Conservation (phyloP, 176 grass and related monocot species). For the Dendrocalamus sinicus region DNA sequence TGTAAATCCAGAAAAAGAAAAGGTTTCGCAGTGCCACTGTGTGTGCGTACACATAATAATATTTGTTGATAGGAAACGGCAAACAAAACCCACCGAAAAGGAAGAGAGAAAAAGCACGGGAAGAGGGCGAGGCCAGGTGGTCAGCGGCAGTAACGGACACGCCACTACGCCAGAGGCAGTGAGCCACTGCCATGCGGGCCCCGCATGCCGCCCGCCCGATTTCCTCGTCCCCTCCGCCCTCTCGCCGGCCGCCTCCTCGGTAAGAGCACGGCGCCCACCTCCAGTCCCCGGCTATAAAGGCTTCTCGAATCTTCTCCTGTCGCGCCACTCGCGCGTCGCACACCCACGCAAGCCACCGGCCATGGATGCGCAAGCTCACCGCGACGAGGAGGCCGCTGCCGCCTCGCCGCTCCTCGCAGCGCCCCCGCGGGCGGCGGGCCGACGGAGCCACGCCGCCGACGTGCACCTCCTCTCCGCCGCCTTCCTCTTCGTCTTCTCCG, state of each 20-base stretch:
- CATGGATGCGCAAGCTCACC: constrained; percentile 39
- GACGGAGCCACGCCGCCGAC: constrained; percentile 59
- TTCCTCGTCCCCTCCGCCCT: constrained; percentile 7
- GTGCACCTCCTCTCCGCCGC: constrained; percentile 73
- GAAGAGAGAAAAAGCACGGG: no score
- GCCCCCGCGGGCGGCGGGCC: neutral
- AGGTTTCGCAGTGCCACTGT: no score
- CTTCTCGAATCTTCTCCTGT: constrained; percentile 35
- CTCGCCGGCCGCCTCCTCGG: neutral
- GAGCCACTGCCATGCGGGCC: constrained; percentile 22
- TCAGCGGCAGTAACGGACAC: neutral
- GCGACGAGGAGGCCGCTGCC: constrained; percentile 40
- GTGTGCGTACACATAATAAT: no score
- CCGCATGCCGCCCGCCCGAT: neutral
- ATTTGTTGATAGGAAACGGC: neutral
- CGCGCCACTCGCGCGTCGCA: neutral
- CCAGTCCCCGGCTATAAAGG: constrained; percentile 19
- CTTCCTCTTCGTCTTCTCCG: constrained; percentile 93
- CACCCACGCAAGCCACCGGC: neutral
- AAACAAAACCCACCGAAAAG: neutral
- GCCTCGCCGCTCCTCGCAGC: constrained; percentile 31
- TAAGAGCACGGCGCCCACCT: no score
- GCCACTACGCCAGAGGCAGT: neutral
- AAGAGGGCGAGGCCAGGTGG: no score
- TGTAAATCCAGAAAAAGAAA: no score